Evolutionary conservation across 345 rosid species (phyloP).

Genomic region (Leavenworthia alabamica): DNA sequence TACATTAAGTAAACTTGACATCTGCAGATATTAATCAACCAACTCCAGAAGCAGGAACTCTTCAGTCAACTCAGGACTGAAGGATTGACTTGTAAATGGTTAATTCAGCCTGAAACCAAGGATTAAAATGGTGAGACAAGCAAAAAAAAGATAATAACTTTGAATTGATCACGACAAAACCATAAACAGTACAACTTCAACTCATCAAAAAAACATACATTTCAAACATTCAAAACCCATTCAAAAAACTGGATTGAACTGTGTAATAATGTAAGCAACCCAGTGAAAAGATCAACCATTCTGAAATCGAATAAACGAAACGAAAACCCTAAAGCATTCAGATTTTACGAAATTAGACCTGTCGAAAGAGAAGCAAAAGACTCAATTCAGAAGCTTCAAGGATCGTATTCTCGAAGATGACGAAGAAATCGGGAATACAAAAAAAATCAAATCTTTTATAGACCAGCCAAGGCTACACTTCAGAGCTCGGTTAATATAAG

Average conservation of each 20-base stretch:
- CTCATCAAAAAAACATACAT: slow-evolving; percentile 7
- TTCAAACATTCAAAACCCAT: background rate
- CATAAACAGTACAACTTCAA: slow-evolving; percentile 1
- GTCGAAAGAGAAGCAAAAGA: too few relatives aligned
- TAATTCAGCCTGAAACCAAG: slow-evolving; percentile 20
- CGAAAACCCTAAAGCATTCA: slow-evolving; percentile 24
- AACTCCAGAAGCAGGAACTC: slow-evolving; percentile 38
- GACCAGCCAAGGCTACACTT: background rate
- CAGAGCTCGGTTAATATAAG: background rate
- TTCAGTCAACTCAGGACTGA: slow-evolving; percentile 1
- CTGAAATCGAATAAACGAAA: background rate
- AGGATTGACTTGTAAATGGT: background rate
- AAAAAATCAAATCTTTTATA: background rate
- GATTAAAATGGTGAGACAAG: background rate
- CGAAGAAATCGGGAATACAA: slow-evolving; percentile 4
- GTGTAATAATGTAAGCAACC: background rate
- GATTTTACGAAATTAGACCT: slow-evolving; percentile 14
- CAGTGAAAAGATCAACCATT: background rate
- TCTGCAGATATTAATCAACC: slow-evolving; percentile 50
- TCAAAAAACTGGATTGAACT: background rate
- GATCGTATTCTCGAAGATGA: background rate
- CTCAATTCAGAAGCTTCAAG: slow-evolving; percentile 7
- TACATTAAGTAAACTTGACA: slow-evolving; percentile 94
- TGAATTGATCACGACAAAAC: background rate
- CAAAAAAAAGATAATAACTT: background rate